Evolutionary conservation across 352 stramenopile species (phyloP), one percentile per base, ranked within the genome.

Genomic region (Globisporangium recalcitrans): DNA sequence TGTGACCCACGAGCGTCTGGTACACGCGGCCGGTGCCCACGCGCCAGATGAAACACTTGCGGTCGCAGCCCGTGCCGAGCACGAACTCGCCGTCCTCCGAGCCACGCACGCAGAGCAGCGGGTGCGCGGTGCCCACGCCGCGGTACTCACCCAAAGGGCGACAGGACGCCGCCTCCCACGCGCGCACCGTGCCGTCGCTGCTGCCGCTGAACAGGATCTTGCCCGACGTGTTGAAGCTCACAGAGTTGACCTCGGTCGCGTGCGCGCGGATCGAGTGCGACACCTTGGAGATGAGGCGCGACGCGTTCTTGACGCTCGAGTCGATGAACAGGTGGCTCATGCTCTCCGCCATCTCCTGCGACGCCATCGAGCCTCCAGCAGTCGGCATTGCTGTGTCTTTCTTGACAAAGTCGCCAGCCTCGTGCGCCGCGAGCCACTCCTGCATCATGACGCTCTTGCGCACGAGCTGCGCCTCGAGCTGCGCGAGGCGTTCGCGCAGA

Each of bases 21-120:
- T 87, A 81, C 54, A 94, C 82, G 26, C 85, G 81, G 22, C 82
- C 82, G 40, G 85, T 90, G 58, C 79, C 85, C 22, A 92, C 85
- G 72, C 85, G 77, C 85, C 85, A 94, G 14, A 94, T 73, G 63
- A 92, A 91, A 55, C 79, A 88, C 71, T 92, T 94, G 66, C 85
- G 85, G 52, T 94, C 85, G 62, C 82, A 91, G 10, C 85, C 85
- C 16, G 85, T 92, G 52, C 85, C 85, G 22, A 94, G 67, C 42
- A 94, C 82, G 21, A 90, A 71, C 64, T 82, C 73, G 32, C 85
- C 82, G 62, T 92, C 85, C 29, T 90, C 83, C 11, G 85, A 91
- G 16, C 83, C 81, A 13, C 82, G 75, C 27, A 94, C 85, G 60
- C 85, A 94, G 26, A 94, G 79, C 68, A 94, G 61, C 22, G 85